phyloP scores from a whole-genome alignment of 2,329 filamentous ascomycete species.

The Magnaporthiopsis incrustans region DNA sequence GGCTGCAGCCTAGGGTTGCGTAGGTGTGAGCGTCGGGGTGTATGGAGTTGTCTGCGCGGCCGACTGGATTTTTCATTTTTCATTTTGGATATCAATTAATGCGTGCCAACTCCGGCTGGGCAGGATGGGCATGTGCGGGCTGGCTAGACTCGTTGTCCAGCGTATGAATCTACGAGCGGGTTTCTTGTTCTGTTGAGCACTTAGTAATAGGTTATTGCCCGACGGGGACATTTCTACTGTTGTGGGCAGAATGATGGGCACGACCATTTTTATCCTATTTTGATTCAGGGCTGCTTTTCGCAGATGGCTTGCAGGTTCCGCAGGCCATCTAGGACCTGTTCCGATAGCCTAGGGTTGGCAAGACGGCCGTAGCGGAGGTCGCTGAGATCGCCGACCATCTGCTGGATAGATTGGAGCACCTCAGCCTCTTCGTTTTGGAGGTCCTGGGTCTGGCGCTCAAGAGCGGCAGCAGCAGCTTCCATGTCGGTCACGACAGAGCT shows the following conservation, averaged over 20 bases:
- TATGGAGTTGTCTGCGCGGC: neutral
- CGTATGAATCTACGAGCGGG: neutral
- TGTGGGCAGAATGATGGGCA: neutral
- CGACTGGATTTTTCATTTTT: neutral
- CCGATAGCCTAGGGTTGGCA: constrained; percentile 51
- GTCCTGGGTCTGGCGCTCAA: constrained; percentile 60
- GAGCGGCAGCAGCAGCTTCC: constrained; percentile 53
- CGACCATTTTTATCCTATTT: neutral
- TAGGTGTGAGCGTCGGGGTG: neutral
- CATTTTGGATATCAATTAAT: neutral
- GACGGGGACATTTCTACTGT: neutral
- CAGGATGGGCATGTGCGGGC: neutral
- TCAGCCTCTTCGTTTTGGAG: constrained; percentile 57
- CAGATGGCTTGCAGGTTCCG: constrained; percentile 57
- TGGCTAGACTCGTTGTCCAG: neutral
- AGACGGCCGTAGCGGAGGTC: constrained; percentile 76
- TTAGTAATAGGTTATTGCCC: neutral
- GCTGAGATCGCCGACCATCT: constrained; percentile 65
- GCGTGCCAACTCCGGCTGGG: neutral
- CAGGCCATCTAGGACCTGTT: constrained; percentile 62
- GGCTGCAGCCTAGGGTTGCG: no score
- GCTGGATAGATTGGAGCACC: constrained; percentile 53
- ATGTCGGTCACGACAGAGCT: constrained; percentile 60
- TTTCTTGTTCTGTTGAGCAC: neutral
- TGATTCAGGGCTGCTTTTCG: constrained; percentile 22